A percentile compares a stretch with the other conserved stretches of the same genome.
These are phyloP conservation scores for Coniochaeta prunicola DNA, from an alignment of 2,329 filamentous ascomycete species.

Conservation along the genomic window DNA sequence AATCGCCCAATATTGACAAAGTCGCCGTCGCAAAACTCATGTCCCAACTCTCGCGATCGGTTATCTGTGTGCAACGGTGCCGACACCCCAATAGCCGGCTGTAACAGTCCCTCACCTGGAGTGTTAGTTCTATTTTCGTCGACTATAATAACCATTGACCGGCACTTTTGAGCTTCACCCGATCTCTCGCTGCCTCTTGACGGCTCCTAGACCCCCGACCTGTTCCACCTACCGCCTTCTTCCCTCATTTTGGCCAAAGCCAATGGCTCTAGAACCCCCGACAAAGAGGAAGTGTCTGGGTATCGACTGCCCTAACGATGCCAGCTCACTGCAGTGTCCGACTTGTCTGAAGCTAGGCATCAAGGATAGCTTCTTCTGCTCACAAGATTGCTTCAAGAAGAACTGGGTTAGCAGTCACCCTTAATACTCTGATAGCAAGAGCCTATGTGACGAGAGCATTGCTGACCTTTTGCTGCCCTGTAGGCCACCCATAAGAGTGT, in stretches of 20 bases:
- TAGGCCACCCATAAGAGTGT: slow-evolving; percentile 75
- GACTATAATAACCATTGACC: not conserved
- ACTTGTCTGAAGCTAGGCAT: slow-evolving; percentile 86
- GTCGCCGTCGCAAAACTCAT: not conserved
- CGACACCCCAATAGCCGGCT: not conserved
- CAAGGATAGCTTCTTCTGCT: slow-evolving; percentile 92
- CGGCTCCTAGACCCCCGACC: not conserved
- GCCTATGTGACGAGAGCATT: not conserved
- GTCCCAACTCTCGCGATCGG: too few species aligned
- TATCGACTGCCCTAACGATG: slow-evolving; percentile 78
- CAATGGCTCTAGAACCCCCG: slow-evolving; percentile 42
- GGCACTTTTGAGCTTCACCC: not conserved
- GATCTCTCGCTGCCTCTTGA: not conserved
- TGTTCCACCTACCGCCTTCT: not conserved
- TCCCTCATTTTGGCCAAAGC: slow-evolving; percentile 6
- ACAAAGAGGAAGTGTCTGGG: slow-evolving; percentile 69
- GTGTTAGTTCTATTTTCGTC: not conserved
- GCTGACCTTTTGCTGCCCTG: slow-evolving; percentile 11
- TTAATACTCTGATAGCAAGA: not conserved
- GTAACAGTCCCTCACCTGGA: not conserved
- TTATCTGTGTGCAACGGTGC: too few species aligned
- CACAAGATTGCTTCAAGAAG: slow-evolving; percentile 97
- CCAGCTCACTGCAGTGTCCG: slow-evolving; percentile 82
- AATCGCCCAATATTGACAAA: not conserved
- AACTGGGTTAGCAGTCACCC: slow-evolving; percentile 70